Conservation (phyloP, 2,329 filamentous ascomycete species). For the Fusarium protoensiforme region DNA sequence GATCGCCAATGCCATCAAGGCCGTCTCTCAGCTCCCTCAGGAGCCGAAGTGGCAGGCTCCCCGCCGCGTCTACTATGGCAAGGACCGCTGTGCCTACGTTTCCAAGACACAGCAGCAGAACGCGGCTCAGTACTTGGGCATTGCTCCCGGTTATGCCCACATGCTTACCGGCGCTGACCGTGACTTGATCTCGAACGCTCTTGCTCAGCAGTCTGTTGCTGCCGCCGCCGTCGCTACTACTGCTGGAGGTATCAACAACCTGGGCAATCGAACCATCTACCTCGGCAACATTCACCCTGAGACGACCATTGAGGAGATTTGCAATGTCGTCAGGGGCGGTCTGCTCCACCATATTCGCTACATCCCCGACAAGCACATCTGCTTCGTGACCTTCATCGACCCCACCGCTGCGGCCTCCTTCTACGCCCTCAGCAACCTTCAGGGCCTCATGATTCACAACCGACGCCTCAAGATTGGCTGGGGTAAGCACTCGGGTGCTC, state of each 20-base stretch:
- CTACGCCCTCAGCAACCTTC: constrained; percentile 96
- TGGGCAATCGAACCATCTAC: constrained; percentile 97
- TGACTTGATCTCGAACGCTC: constrained; percentile 93
- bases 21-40: constrained; percentile 94
- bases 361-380: constrained; percentile 99
- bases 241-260: constrained; percentile 95
- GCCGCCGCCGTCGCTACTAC: constrained; percentile 96
- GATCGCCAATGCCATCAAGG: constrained; percentile 98
- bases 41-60: constrained; percentile 97
- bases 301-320: constrained; percentile 99
- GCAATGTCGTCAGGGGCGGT: constrained; percentile 96
- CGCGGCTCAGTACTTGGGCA: constrained; percentile 96
- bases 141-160: constrained; percentile 95
- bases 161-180: constrained; percentile 96
- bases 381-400: constrained; percentile 99
- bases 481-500: constrained; percentile 98
- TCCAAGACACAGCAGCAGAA: constrained; percentile 99
- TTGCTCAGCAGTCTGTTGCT: constrained; percentile 97
- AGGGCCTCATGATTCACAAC: constrained; percentile 99
- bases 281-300: constrained; percentile 98
- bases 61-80: constrained; percentile 96
- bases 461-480: constrained; percentile 97
- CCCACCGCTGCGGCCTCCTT: constrained; percentile 97
- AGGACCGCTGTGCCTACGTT: constrained; percentile 97
- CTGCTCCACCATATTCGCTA: constrained; percentile 98